Conservation (phyloP, 148 eudicot genomes). For the Silene uniflora region DNA sequence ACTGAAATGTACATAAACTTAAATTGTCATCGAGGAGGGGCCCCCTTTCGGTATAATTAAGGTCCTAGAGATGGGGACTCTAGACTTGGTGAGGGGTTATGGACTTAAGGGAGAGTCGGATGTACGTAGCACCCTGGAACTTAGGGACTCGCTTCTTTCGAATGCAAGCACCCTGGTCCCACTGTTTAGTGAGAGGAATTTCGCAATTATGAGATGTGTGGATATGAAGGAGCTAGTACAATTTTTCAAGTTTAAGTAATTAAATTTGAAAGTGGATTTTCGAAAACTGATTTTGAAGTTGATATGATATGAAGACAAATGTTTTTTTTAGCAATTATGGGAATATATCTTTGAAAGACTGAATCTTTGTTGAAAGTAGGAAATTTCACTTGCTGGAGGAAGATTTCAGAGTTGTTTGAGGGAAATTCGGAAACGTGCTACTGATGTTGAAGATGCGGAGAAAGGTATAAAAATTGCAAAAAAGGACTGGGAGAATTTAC, state of each 20-base stretch:
- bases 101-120: no score
- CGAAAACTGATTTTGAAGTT: no score
- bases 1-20: no score
- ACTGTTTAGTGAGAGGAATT: no score
- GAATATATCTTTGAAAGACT: constrained; percentile 3
- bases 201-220: no score
- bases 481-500: constrained; percentile 74
- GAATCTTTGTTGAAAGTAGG: constrained; percentile 43
- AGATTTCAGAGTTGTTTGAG: constrained; percentile 83
- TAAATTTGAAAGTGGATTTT: not conserved
- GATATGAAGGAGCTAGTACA: no score
- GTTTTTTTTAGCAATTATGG: no score
- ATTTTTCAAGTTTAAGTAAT: not conserved
- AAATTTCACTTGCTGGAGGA: constrained; percentile 79
- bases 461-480: constrained; percentile 74
- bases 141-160: no score
- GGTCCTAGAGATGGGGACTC: not conserved
- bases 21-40: no score
- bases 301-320: not conserved
- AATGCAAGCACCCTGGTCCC: no score
- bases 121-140: no score
- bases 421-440: constrained; percentile 74
- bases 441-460: constrained; percentile 71
- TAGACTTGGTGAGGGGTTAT: not conserved
- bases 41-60: no score